Evolutionary conservation across 1,284 basidiomycete species (phyloP), one percentile per base, ranked within the genome.

Genomic region (Porodaedalea pini): DNA sequence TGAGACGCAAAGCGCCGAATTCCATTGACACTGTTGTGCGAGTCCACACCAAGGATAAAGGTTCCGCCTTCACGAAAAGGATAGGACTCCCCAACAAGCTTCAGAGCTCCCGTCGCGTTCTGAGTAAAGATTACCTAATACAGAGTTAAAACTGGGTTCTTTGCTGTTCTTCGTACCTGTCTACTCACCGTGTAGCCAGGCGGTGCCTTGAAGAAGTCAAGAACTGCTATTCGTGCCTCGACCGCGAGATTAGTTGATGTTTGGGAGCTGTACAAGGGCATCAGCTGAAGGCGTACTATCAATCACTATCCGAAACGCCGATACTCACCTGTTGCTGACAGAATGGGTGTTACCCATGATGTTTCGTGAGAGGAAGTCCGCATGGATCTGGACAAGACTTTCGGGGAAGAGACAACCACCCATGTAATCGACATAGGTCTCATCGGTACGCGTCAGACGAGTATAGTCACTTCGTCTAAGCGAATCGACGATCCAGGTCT

Each of bases 1-100:
- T 73, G 69, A 2, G 68, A 67, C 0, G 88, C 88, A 64, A 82
- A 89, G 68, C 87, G 78, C 44, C 91, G 79, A 53, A 93, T 85
- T 6, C 91, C 91, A 63, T 92, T 86, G 11, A 93, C 83, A 63
- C 88, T 91, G 65, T 92, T 93, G 68, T 92, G 90, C 10, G 87
- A 85, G 68, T 92, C 88, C 10, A 78, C 76, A 13, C 84, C 78
- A 49, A 92, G 80, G 47, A 90, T 77, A 65, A 83, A 85, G 37
- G 68, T 70, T 48, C 82, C 80, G 8, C 73, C 77, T 41, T 73
- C 69, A 31, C 71, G 69, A 66, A 91, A 93, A 0, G 86, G 85
- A 66, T 85, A 93, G 0, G 87, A 77, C 68, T 93, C 90, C 37
- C 88, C 91, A 34, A 93, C 79, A 51, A 92, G 78, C 66, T 91